A percentile compares a stretch with the other conserved stretches of the same genome.
Conservation (phyloP, 805 yeast genomes). For the Suhomyces emberorum region DNA sequence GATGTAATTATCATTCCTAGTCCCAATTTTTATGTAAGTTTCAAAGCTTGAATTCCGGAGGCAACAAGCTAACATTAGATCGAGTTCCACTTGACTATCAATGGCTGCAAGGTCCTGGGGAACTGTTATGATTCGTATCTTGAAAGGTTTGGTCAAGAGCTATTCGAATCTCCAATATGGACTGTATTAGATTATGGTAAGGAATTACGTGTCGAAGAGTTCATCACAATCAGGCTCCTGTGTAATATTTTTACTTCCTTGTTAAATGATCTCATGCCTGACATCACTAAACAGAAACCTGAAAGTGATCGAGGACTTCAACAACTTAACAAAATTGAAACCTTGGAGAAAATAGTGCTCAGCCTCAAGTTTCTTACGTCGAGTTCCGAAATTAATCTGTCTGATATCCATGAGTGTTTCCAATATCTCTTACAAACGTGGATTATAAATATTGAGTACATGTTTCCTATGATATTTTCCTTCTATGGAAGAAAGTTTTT, state of each 20-base stretch:
- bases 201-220: not conserved
- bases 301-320: not conserved
- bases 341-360: not conserved
- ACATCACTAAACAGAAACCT: too few species aligned
- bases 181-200: conserved; percentile 2
- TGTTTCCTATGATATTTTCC: conserved; percentile 22
- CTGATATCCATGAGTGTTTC: conserved; percentile 7
- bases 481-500: conserved; percentile 20
- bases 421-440: conserved; percentile 19
- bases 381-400: too few species aligned
- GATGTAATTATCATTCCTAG: conserved; percentile 7
- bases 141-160: conserved; percentile 10
- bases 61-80: conserved; percentile 1
- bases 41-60: not conserved
- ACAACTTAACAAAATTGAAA: too few species aligned
- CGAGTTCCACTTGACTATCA: not conserved
- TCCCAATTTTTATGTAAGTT: conserved; percentile 7
- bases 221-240: conserved; percentile 1
- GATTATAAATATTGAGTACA: conserved; percentile 19
- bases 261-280: conserved; percentile 1
- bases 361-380: conserved; percentile 2
- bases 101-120: not conserved
- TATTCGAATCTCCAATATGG: conserved; percentile 6
- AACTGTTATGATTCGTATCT: conserved; percentile 9
- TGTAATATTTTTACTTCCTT: conserved; percentile 9